Percentiles rank a stretch among this genome's conserved stretches.
These are phyloP conservation scores for Penicillium subrubescens DNA, from an alignment of 495 filamentous ascomycete species.

Conservation along the genomic window DNA sequence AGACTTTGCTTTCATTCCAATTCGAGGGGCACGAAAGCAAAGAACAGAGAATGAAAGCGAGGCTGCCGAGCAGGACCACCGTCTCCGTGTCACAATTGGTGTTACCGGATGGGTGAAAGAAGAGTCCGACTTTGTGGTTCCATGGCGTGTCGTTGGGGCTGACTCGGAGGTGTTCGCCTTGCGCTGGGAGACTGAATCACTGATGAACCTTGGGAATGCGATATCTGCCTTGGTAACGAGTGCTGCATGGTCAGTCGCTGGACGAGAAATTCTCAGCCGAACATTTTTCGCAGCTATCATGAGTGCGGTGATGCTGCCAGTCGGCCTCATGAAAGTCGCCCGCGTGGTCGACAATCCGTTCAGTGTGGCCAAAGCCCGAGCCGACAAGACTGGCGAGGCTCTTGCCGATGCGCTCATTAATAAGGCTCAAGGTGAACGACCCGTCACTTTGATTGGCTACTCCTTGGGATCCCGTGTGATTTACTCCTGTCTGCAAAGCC, in stretches of 20 bases:
- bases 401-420: constrained; percentile 88
- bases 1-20: constrained; percentile 86
- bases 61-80: constrained; percentile 55
- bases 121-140: constrained; percentile 66
- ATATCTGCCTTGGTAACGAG: constrained; percentile 74
- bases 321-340: constrained; percentile 75
- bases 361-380: constrained; percentile 74
- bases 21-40: constrained; percentile 52
- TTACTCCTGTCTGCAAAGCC: constrained; percentile 73
- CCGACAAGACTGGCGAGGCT: constrained; percentile 83
- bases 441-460: constrained; percentile 86
- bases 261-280: constrained; percentile 72
- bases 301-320: constrained; percentile 73
- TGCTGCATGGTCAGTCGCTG: constrained; percentile 75
- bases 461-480: constrained; percentile 89
- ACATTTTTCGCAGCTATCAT: constrained; percentile 76
- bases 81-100: constrained; percentile 79
- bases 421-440: constrained; percentile 84
- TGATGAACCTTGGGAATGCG: constrained; percentile 75
- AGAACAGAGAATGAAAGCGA: constrained; percentile 47
- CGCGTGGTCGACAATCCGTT: constrained; percentile 89
- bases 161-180: constrained; percentile 80
- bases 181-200: constrained; percentile 77
- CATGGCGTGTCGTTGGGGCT: constrained; percentile 74
- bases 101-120: constrained; percentile 81